Evolutionary conservation across 2,329 filamentous ascomycete genomes (phyloP).

Genomic region (Tricladium varicosporioides): DNA sequence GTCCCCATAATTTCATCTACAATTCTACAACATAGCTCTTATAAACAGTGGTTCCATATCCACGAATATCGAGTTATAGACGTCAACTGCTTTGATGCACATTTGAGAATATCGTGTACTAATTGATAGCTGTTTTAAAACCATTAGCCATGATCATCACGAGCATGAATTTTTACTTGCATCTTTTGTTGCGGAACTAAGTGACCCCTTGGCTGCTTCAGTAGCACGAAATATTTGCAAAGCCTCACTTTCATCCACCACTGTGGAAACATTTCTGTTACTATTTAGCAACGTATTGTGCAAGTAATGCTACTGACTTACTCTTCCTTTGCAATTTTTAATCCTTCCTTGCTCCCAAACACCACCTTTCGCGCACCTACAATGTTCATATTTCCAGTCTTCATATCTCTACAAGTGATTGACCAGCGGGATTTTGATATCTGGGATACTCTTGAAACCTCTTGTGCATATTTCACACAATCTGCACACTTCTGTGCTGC

Average conservation of each 20-base stretch:
- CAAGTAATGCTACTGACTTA: neutral
- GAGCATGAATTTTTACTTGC: neutral
- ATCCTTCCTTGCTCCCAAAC: neutral
- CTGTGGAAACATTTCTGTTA: neutral
- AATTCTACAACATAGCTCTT: slow-evolving; percentile 2
- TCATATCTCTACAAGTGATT: neutral
- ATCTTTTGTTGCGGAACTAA: neutral
- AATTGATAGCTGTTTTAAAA: neutral
- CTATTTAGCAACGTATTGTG: neutral
- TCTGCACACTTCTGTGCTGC: slow-evolving; percentile 60
- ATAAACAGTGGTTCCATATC: slow-evolving; percentile 5
- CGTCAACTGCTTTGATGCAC: slow-evolving; percentile 1
- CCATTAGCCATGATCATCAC: neutral
- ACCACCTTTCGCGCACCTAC: slow-evolving; percentile 3
- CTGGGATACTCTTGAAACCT: slow-evolving; percentile 50
- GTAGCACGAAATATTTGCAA: neutral
- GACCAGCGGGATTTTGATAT: neutral
- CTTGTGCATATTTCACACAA: slow-evolving; percentile 58
- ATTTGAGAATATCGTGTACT: neutral
- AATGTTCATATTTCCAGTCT: neutral
- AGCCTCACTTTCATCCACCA: neutral
- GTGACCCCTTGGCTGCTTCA: neutral
- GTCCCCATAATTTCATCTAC: neutral
- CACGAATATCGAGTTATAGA: slow-evolving; percentile 1
- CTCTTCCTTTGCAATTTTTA: slow-evolving; percentile 1